Percentiles rank a stretch among this genome's conserved stretches.
phyloP scores from a whole-genome alignment of 257 asterid genomes.

The Rehmannia glutinosa region DNA sequence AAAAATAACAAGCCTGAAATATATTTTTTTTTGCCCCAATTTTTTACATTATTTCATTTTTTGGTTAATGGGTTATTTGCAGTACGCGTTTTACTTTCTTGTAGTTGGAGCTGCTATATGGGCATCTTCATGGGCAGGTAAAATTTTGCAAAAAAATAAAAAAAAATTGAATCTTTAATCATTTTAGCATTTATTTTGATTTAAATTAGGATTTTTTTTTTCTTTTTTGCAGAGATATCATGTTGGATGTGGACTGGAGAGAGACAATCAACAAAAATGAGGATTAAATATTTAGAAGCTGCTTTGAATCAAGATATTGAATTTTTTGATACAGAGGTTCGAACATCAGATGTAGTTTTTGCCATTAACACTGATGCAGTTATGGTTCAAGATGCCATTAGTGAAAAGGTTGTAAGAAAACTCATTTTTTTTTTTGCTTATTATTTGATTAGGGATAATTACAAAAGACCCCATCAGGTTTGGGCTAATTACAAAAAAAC shows the following conservation, averaged over 20 bases:
- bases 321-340: constrained; percentile 76
- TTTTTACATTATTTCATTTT: background rate
- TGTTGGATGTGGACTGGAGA: constrained; percentile 99
- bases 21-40: background rate
- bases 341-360: constrained; percentile 86
- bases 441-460: too few relatives aligned
- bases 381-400: constrained; percentile 90
- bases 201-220: too few relatives aligned
- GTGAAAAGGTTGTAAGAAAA: too few relatives aligned
- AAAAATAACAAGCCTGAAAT: too few relatives aligned
- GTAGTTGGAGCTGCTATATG: constrained; percentile 99
- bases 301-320: constrained; percentile 85
- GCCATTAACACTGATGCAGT: constrained; percentile 93
- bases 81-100: constrained; percentile 97
- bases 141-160: background rate
- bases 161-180: background rate
- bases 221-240: constrained; percentile 65
- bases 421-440: too few relatives aligned
- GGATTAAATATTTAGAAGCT: constrained; percentile 78
- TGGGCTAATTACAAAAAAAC: too few relatives aligned
- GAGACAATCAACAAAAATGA: constrained; percentile 86
- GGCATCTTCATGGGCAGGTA: constrained; percentile 99
- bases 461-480: too few relatives aligned
- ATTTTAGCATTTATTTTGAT: too few relatives aligned
- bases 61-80: constrained; percentile 35